These are phyloP conservation scores for Kodamaea fungicola DNA, from an alignment of 1,139 yeast species.

Conservation along the genomic window DNA sequence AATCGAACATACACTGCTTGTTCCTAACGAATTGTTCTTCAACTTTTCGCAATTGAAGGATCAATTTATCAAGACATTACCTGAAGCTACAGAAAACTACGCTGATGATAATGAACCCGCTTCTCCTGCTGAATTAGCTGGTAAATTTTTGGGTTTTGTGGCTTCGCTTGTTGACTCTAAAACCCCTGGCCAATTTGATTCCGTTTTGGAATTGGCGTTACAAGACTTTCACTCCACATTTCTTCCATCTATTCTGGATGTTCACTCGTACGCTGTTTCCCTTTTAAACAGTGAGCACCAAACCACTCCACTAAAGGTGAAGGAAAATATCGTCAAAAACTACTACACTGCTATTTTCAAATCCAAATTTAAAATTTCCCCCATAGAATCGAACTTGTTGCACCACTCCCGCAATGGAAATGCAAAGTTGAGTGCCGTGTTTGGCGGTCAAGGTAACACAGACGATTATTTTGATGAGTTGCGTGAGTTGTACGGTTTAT, in stretches of 20 bases:
- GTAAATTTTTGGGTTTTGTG: constrained; percentile 79
- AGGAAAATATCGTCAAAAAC: constrained; percentile 64
- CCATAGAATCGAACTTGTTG: constrained; percentile 48
- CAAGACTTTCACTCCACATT: constrained; percentile 82
- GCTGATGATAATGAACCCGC: constrained; percentile 89
- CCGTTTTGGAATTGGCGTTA: constrained; percentile 66
- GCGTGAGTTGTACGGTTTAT: constrained; percentile 75
- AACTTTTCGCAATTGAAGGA: constrained; percentile 85
- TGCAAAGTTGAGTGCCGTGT: constrained; percentile 75
- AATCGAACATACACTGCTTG: constrained; percentile 82
- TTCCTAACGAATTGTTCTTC: constrained; percentile 78
- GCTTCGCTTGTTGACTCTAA: constrained; percentile 54
- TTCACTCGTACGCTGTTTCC: constrained; percentile 82
- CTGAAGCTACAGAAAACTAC: constrained; percentile 77
- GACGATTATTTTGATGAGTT: constrained; percentile 97
- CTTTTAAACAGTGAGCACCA: constrained; percentile 50
- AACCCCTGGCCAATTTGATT: constrained; percentile 54
- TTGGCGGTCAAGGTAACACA: constrained; percentile 99
- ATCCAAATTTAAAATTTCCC: constrained; percentile 26
- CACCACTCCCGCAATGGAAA: constrained; percentile 38
- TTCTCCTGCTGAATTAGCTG: constrained; percentile 81
- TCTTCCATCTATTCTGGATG: constrained; percentile 63
- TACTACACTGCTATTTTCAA: constrained; percentile 65
- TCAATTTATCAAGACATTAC: constrained; percentile 75
- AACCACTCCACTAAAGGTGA: constrained; percentile 68